Conservation (phyloP, 169 alveolate genomes). For the Cryptosporidium bovis region DNA sequence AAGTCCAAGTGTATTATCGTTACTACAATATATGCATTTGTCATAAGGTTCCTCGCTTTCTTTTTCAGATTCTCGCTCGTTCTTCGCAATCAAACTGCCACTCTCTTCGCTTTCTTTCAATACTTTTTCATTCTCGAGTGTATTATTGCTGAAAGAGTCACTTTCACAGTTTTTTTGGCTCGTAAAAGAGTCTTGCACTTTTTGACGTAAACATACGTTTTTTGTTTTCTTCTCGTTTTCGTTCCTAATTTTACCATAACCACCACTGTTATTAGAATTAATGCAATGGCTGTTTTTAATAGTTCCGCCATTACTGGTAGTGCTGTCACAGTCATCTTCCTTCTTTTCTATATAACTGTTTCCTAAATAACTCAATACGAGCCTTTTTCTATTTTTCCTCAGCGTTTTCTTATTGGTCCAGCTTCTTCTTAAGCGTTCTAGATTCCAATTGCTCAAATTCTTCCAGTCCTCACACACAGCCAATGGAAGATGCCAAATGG, state of each 20-base stretch:
- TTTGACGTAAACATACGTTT: no score
- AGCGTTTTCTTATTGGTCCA: slow-evolving; percentile 39
- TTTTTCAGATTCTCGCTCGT: neutral
- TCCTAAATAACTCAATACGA: neutral
- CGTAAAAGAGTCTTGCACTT: no score
- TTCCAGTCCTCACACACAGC: slow-evolving; percentile 56
- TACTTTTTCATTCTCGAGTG: neutral
- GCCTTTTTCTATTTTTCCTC: neutral
- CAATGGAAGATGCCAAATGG: slow-evolving; percentile 59
- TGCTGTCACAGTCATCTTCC: neutral
- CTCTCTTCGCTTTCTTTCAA: neutral
- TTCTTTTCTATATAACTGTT: neutral
- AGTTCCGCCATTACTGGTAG: no score
- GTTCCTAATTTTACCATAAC: neutral
- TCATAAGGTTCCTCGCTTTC: neutral
- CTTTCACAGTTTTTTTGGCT: neutral
- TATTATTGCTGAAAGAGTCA: neutral
- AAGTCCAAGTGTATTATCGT: slow-evolving; percentile 51
- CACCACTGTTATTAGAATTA: neutral
- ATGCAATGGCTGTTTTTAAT: neutral
- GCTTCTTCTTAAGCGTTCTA: slow-evolving; percentile 32
- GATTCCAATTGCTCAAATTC: slow-evolving; percentile 47
- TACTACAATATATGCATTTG: slow-evolving; percentile 36
- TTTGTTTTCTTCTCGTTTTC: neutral
- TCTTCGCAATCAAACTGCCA: neutral